These are phyloP conservation scores for Sporodiniella umbellata DNA, from an alignment of 371 early-diverging fungal species.

Conservation along the genomic window DNA sequence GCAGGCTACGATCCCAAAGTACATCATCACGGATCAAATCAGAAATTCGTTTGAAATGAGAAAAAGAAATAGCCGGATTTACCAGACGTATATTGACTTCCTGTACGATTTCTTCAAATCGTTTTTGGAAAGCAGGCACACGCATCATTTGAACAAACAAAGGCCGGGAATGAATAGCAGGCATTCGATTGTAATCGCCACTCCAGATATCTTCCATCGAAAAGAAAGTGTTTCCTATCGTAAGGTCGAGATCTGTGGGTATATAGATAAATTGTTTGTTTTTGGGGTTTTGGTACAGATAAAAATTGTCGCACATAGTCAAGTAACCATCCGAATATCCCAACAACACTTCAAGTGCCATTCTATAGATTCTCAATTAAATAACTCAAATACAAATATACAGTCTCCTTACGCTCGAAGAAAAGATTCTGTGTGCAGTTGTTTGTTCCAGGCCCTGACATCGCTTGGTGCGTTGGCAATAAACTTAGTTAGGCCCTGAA, in stretches of 20 bases:
- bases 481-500: constrained; percentile 33
- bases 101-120: constrained; percentile 18
- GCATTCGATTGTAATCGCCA: constrained; percentile 28
- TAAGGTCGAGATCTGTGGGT: constrained; percentile 33
- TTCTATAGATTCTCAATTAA: constrained; percentile 8
- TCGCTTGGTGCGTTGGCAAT: constrained; percentile 20
- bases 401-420: constrained; percentile 12
- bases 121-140: constrained; percentile 21
- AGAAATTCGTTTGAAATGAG: constrained; percentile 20
- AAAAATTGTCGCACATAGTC: constrained; percentile 34
- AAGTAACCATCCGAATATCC: constrained; percentile 39
- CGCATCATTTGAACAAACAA: constrained; percentile 16
- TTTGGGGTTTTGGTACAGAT: constrained; percentile 21
- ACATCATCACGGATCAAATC: constrained; percentile 34
- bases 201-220: constrained; percentile 11
- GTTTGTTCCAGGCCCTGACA: constrained; percentile 21
- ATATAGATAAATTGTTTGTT: constrained; percentile 19
- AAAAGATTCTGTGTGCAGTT: constrained; percentile 29
- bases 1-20: constrained; percentile 29
- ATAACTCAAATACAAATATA: neutral
- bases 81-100: constrained; percentile 17
- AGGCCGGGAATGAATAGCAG: constrained; percentile 18
- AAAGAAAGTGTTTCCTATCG: constrained; percentile 22
- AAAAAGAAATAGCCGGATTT: constrained; percentile 15
- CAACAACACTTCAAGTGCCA: constrained; percentile 33